A percentile compares a stretch with the other conserved stretches of the same genome.
Conservation (phyloP, 257 asterid genomes). For the Craterostigma plantagineum region DNA sequence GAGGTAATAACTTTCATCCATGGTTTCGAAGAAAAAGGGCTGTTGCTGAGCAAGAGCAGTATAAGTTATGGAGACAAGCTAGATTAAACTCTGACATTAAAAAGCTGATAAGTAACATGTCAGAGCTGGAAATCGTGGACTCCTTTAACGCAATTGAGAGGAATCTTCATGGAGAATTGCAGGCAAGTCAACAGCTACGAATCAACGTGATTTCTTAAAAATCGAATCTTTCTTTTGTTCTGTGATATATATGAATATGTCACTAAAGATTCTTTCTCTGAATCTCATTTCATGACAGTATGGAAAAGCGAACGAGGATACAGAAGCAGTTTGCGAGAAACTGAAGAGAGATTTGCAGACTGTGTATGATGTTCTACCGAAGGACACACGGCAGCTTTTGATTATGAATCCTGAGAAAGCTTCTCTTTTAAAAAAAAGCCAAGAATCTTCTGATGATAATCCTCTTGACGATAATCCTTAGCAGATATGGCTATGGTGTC, state of each 20-base stretch:
- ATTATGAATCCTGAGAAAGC: slow-evolving; percentile 70
- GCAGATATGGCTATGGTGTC: too few species aligned
- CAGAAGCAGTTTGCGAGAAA: slow-evolving; percentile 43
- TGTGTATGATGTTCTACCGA: slow-evolving; percentile 53
- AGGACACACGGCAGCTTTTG: slow-evolving; percentile 75
- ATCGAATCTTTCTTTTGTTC: too few species aligned
- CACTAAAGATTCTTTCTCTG: too few species aligned
- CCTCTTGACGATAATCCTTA: too few species aligned
- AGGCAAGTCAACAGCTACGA: slow-evolving; percentile 34
- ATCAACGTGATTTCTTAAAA: too few species aligned
- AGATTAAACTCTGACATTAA: slow-evolving; percentile 58
- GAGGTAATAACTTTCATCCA: slow-evolving; percentile 77
- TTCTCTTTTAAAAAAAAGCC: slow-evolving; percentile 30
- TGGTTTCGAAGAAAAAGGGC: slow-evolving; percentile 92
- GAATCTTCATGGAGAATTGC: slow-evolving; percentile 63
- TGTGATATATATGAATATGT: too few species aligned
- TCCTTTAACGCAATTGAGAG: slow-evolving; percentile 74
- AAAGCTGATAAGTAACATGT: slow-evolving; percentile 40
- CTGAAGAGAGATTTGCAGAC: slow-evolving; percentile 61
- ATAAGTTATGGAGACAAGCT: slow-evolving; percentile 81
- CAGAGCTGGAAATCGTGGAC: slow-evolving; percentile 83
- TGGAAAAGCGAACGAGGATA: slow-evolving; percentile 36
- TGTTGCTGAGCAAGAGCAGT: slow-evolving; percentile 89
- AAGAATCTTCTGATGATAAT: slow-evolving; percentile 3
- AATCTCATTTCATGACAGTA: slow-evolving; percentile 17